These are phyloP conservation scores for Talaromyces islandicus DNA, from an alignment of 2,329 filamentous ascomycete genomes.

Conservation along the genomic window DNA sequence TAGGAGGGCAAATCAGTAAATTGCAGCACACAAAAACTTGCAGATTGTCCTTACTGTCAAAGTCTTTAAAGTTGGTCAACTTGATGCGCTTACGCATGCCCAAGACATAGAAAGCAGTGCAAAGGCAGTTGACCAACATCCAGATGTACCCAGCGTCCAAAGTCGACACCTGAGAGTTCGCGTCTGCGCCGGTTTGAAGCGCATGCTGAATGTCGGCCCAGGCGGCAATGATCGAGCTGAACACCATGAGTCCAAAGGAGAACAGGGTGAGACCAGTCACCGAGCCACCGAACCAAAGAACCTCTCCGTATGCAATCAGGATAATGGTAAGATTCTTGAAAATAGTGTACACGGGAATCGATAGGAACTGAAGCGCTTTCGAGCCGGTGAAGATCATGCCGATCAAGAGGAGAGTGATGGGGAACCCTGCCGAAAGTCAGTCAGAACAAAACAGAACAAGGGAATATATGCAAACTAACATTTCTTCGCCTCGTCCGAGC, in stretches of 20 bases:
- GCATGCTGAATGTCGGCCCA: conserved; percentile 96
- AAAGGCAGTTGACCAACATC: conserved; percentile 97
- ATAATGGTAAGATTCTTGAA: conserved; percentile 99
- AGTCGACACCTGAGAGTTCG: conserved; percentile 73
- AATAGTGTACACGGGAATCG: conserved; percentile 97
- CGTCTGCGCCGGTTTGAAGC: conserved; percentile 60
- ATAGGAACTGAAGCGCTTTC: conserved; percentile 92
- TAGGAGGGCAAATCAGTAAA: conserved; percentile 13
- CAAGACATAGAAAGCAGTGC: conserved; percentile 81
- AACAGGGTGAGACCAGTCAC: conserved; percentile 83
- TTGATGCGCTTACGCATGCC: conserved; percentile 98
- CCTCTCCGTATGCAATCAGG: conserved; percentile 95
- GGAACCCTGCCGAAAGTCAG: conserved; percentile 64
- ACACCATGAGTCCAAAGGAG: conserved; percentile 93
- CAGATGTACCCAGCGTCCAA: conserved; percentile 93
- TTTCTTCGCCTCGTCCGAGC: conserved; percentile 81
- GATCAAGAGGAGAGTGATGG: conserved; percentile 88
- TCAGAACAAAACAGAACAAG: background rate
- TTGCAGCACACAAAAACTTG: background rate
- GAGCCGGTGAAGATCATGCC: conserved; percentile 99
- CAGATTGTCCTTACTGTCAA: conserved; percentile 75
- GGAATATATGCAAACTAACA: conserved; percentile 54
- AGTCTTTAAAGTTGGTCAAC: conserved; percentile 99
- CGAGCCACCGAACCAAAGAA: conserved; percentile 93
- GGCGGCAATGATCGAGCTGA: conserved; percentile 88